Evolutionary conservation across 352 stramenopile genomes (phyloP).

Genomic region (Phytophthora crassamura): DNA sequence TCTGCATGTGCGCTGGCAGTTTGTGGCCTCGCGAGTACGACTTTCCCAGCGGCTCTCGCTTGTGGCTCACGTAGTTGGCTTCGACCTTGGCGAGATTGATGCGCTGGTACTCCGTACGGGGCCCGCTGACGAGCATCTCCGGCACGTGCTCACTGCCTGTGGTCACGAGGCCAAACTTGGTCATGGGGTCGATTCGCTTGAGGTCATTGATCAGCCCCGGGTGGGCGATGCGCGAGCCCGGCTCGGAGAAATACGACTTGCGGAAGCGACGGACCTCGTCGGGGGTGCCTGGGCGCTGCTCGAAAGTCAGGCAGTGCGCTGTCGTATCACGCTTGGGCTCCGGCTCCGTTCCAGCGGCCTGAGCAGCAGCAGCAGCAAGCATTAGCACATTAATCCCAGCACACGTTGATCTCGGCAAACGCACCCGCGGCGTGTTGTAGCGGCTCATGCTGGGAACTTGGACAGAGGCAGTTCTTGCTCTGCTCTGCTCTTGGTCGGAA

Average conservation of each 20-base stretch:
- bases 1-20: slow-evolving; percentile 61
- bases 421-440: slow-evolving; percentile 39
- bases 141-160: slow-evolving; percentile 72
- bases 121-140: slow-evolving; percentile 59
- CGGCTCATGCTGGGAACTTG: slow-evolving; percentile 24
- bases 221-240: slow-evolving; percentile 76
- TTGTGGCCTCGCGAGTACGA: slow-evolving; percentile 72
- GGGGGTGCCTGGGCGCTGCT: slow-evolving; percentile 65
- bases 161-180: slow-evolving; percentile 74
- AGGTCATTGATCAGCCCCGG: slow-evolving; percentile 83
- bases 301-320: slow-evolving; percentile 62
- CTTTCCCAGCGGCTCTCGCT: slow-evolving; percentile 81
- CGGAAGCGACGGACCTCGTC: slow-evolving; percentile 78
- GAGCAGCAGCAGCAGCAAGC: not conserved
- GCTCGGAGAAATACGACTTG: slow-evolving; percentile 87
- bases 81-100: slow-evolving; percentile 77
- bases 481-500: slow-evolving; percentile 6
- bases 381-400: not conserved
- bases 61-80: slow-evolving; percentile 79
- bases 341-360: slow-evolving; percentile 56
- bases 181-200: slow-evolving; percentile 62
- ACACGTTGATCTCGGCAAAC: not conserved
- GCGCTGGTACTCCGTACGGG: slow-evolving; percentile 66
- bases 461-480: not conserved
- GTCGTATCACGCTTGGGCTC: slow-evolving; percentile 53